These are phyloP conservation scores for Solanum chmielewskii DNA, from an alignment of 257 asterid species.

Conservation along the genomic window DNA sequence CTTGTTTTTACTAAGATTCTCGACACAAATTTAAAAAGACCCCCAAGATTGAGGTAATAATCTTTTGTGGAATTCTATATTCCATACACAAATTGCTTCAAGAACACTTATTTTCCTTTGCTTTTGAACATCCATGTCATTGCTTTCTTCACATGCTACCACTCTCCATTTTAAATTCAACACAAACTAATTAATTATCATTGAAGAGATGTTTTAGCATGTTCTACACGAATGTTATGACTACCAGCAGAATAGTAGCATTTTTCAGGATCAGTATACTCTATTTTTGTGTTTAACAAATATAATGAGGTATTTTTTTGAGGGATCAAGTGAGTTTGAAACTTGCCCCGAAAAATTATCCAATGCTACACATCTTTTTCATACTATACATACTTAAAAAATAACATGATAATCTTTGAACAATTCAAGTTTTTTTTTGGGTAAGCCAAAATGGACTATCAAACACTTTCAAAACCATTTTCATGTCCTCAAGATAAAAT, in stretches of 20 bases:
- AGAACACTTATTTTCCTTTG: conserved; percentile 60
- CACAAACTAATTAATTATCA: conserved; percentile 28
- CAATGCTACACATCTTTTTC: too few relatives aligned
- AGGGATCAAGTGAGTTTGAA: too few relatives aligned
- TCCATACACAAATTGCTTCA: conserved; percentile 88
- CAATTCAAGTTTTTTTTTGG: not conserved
- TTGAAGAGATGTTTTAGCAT: not conserved
- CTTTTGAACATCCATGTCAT: conserved; percentile 43
- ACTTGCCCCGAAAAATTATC: not conserved
- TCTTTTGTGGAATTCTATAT: conserved; percentile 82
- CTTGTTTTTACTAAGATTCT: not conserved
- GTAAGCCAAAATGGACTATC: not conserved
- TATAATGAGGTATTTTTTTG: too few relatives aligned
- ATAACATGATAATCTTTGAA: not conserved
- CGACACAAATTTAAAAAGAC: not conserved
- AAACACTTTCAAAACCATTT: not conserved
- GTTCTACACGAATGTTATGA: not conserved
- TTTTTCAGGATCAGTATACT: too few relatives aligned
- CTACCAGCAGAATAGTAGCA: too few relatives aligned
- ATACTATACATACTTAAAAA: not conserved
- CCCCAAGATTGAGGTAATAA: not conserved
- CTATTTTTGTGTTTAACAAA: too few relatives aligned
- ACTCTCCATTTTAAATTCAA: conserved; percentile 45
- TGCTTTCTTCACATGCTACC: conserved; percentile 76
- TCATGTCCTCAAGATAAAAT: not conserved